Conservation (phyloP, 768 basidiomycete genomes). For the Kwoniella pini region DNA sequence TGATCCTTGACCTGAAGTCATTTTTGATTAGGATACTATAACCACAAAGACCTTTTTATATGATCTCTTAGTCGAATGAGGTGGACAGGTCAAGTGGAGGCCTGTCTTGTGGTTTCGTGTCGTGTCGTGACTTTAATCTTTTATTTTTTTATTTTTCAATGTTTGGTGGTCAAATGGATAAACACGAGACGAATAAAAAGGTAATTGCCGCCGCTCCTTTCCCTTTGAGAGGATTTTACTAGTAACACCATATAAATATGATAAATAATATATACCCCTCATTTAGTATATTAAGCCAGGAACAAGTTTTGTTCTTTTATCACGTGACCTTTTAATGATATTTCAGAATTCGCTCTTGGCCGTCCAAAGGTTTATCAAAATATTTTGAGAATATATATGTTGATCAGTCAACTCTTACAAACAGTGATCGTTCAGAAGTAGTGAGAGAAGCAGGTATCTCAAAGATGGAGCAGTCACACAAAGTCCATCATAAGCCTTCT, state of each 20-base stretch:
- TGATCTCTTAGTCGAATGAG: slow-evolving; percentile 9
- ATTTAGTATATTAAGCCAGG: no score
- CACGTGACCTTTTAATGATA: no score
- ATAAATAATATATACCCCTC: background rate
- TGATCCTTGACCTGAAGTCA: background rate
- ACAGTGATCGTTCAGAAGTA: background rate
- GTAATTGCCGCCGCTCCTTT: slow-evolving; percentile 6
- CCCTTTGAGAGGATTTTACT: background rate
- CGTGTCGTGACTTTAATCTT: background rate
- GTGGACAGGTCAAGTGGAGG: slow-evolving; percentile 43
- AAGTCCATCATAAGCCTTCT: slow-evolving; percentile 74
- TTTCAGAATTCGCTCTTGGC: no score
- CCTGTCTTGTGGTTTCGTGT: background rate
- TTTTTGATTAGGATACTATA: no score
- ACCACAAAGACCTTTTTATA: no score
- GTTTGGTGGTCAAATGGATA: background rate
- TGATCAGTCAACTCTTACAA: background rate
- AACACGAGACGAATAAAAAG: background rate
- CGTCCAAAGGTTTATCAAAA: no score
- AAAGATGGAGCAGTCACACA: slow-evolving; percentile 67
- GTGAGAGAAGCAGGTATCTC: background rate
- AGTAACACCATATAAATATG: background rate
- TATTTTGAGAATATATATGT: background rate
- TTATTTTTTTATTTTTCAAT: background rate
- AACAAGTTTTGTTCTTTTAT: no score